Percentiles rank a stretch among this genome's conserved stretches.
Evolutionary conservation across 306 rosid genomes (phyloP).

Genomic region (Gillenia trifoliata): DNA sequence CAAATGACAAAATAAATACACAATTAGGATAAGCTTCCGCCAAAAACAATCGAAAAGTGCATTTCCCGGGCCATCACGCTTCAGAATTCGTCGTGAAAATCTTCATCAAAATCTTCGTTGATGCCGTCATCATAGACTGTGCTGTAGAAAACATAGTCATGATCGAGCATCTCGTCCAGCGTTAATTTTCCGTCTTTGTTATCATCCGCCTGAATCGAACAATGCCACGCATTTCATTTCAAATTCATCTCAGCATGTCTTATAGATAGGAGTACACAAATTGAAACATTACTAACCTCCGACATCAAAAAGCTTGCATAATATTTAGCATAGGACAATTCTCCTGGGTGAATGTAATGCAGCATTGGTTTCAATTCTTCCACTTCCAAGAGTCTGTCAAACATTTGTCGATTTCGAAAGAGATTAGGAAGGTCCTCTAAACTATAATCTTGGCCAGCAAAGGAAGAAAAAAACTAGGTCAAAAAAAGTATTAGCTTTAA

Average conservation of each 20-base stretch:
- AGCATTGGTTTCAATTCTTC: conserved; percentile 63
- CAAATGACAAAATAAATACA: background rate
- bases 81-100: conserved; percentile 38
- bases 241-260: background rate
- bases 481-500: background rate
- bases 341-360: conserved; percentile 67
- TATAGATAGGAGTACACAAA: background rate
- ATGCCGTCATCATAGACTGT: conserved; percentile 18
- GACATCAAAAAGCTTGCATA: conserved; percentile 48
- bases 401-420: background rate
- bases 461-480: background rate
- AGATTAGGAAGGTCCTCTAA: background rate
- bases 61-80: background rate
- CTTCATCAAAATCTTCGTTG: conserved; percentile 13
- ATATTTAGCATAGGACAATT: conserved; percentile 55
- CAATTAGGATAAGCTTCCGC: background rate
- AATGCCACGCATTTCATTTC: background rate
- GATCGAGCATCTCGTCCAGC: conserved; percentile 59
- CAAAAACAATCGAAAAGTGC: background rate
- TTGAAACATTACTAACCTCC: conserved; percentile 41
- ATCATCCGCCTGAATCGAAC: conserved; percentile 60
- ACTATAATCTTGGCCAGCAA: background rate
- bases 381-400: conserved; percentile 41
- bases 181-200: conserved; percentile 50
- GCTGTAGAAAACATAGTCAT: conserved; percentile 48